These are phyloP conservation scores for Entomortierella parvispora DNA, from an alignment of 192 early-diverging fungal species.

Conservation along the genomic window DNA sequence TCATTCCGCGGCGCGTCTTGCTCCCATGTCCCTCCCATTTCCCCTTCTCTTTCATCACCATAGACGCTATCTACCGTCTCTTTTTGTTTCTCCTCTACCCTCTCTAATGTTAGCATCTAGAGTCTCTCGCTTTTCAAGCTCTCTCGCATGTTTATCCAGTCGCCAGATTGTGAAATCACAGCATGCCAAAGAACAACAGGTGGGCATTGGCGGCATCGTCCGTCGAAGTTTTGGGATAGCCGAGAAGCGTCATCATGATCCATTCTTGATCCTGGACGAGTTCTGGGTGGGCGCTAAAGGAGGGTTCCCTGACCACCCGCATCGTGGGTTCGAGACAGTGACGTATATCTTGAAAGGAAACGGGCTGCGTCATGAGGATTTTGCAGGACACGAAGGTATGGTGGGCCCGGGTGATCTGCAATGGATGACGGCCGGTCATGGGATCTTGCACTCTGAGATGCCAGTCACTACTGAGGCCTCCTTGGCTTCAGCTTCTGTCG, in stretches of 20 bases:
- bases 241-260: slow-evolving; percentile 80
- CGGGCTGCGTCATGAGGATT: slow-evolving; percentile 80
- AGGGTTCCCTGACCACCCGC: slow-evolving; percentile 78
- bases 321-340: slow-evolving; percentile 86
- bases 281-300: slow-evolving; percentile 54
- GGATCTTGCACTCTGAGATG: slow-evolving; percentile 82
- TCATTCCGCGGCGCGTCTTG: no score
- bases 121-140: no score
- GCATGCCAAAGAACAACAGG: slow-evolving; percentile 65
- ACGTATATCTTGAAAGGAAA: slow-evolving; percentile 73
- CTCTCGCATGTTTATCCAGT: background rate
- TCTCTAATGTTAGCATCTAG: no score
- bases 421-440: slow-evolving; percentile 84
- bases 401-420: slow-evolving; percentile 75
- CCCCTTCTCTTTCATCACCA: no score
- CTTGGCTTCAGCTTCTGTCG: slow-evolving; percentile 54
- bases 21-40: no score
- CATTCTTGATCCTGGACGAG: slow-evolving; percentile 91
- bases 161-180: slow-evolving; percentile 57
- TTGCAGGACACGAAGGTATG: slow-evolving; percentile 74
- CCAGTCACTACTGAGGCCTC: slow-evolving; percentile 50
- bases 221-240: slow-evolving; percentile 78
- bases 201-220: slow-evolving; percentile 87
- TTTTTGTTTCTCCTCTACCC: no score
- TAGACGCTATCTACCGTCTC: no score